Percentiles rank a stretch among this genome's conserved stretches.
These are phyloP conservation scores for Buddleja alternifolia DNA, from an alignment of 257 asterid genomes.

Conservation along the genomic window DNA sequence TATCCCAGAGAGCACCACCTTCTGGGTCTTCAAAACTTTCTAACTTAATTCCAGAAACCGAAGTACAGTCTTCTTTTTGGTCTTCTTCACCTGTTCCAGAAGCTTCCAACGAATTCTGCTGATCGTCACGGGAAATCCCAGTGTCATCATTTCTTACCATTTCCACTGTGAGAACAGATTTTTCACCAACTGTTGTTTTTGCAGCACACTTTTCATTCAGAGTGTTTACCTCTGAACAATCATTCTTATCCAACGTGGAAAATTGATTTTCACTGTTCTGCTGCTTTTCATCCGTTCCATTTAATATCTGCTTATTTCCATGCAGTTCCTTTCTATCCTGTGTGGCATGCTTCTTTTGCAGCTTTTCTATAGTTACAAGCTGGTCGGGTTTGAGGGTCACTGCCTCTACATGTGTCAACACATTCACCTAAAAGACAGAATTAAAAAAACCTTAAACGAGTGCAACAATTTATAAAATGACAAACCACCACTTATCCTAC, in stretches of 20 bases:
- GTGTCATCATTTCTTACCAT: constrained; percentile 7
- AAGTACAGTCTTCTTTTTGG: constrained; percentile 22
- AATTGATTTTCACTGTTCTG: constrained; percentile 4
- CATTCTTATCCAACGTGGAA: constrained; percentile 20
- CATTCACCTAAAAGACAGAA: constrained; percentile 58
- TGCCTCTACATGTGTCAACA: constrained; percentile 62
- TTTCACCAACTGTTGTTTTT: constrained; percentile 11
- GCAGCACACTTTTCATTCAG: no score
- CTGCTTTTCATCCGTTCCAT: background rate
- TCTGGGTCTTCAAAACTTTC: constrained; percentile 39
- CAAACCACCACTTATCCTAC: no score
- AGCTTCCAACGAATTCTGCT: constrained; percentile 28
- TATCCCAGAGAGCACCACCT: constrained; percentile 81
- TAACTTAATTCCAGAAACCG: constrained; percentile 27
- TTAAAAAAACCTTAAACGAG: background rate
- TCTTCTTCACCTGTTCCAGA: constrained; percentile 27
- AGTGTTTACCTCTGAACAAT: constrained; percentile 1
- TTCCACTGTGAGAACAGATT: constrained; percentile 16
- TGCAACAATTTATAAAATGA: no score
- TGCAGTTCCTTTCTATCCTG: constrained; percentile 62
- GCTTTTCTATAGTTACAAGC: constrained; percentile 22
- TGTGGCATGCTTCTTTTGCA: constrained; percentile 49
- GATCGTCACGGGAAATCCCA: background rate
- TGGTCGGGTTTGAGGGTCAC: constrained; percentile 24
- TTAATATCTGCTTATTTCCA: constrained; percentile 15